phyloP scores from a whole-genome alignment of 2,329 filamentous ascomycete genomes.

The Mycocentrospora acerina region DNA sequence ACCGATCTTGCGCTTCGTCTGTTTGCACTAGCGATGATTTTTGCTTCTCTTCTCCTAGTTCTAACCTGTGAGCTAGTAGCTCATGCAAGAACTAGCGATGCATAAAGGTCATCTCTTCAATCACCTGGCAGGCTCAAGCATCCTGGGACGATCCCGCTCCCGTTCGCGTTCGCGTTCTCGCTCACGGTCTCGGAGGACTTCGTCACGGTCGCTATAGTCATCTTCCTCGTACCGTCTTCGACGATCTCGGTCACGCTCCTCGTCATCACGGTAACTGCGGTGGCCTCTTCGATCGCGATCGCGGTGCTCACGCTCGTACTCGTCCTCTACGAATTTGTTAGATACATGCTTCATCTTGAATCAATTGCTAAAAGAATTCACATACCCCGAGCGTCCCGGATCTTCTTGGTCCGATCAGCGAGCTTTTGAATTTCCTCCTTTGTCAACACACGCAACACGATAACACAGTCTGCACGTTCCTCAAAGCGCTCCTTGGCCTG shows the following conservation, averaged over 20 bases:
- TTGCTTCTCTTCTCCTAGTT: neutral
- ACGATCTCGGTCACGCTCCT: conserved; percentile 27
- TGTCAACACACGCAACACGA: conserved; percentile 82
- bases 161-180: conserved; percentile 21
- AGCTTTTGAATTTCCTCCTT: conserved; percentile 90
- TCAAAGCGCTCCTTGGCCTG: conserved; percentile 89
- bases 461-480: conserved; percentile 89
- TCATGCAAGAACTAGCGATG: neutral
- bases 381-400: conserved; percentile 58
- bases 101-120: conserved; percentile 6
- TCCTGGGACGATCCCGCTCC: conserved; percentile 24
- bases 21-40: neutral
- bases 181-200: conserved; percentile 10
- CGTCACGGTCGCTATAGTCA: conserved; percentile 32
- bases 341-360: neutral
- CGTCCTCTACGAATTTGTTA: conserved; percentile 30
- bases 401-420: conserved; percentile 75
- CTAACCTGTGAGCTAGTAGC: no score
- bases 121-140: conserved; percentile 36
- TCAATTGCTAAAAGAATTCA: neutral
- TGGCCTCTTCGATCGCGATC: conserved; percentile 30
- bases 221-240: conserved; percentile 24
- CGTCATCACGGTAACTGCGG: conserved; percentile 33
- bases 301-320: conserved; percentile 33
- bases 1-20: no score